Percentiles rank a stretch among this genome's conserved stretches.
Evolutionary conservation across 2,329 filamentous ascomycete species (phyloP).

Genomic region (Paracoccidioides lutzii): DNA sequence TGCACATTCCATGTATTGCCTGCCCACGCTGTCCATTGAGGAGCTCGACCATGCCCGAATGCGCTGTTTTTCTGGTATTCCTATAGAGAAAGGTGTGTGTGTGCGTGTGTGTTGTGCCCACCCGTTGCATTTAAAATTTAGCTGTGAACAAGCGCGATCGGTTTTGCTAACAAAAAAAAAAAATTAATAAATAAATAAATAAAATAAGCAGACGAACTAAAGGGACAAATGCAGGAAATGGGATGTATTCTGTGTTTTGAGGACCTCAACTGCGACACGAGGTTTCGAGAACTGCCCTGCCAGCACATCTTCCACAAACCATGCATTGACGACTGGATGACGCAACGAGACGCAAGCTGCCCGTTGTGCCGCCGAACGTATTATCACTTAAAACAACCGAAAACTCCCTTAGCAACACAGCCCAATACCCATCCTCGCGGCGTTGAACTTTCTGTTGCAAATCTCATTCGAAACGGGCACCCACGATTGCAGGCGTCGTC

Average conservation of each 20-base stretch:
- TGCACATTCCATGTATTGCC: not conserved
- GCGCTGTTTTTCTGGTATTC: not conserved
- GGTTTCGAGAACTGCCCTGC: conserved; percentile 2
- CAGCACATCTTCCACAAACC: conserved; percentile 4
- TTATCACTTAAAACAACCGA: conserved; percentile 1
- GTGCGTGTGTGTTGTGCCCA: no score
- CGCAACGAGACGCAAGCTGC: conserved; percentile 1
- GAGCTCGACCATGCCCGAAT: not conserved
- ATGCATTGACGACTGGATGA: conserved; percentile 1
- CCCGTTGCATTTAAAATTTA: no score
- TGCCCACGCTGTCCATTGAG: not conserved
- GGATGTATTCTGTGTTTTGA: conserved; percentile 3
- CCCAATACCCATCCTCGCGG: not conserved
- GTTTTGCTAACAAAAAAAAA: no score
- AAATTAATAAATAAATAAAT: no score
- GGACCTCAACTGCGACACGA: not conserved
- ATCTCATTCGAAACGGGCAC: not conserved
- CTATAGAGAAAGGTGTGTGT: not conserved
- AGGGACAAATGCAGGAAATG: not conserved
- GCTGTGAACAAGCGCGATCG: no score
- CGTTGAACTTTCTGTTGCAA: not conserved
- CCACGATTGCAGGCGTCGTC: not conserved
- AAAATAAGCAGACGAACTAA: not conserved
- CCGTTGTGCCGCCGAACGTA: conserved; percentile 1
- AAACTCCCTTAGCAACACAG: not conserved